Percentiles rank a stretch among this genome's conserved stretches.
phyloP scores from a whole-genome alignment of 1,284 basidiomycete genomes.

The Apiotrichum gamsii region DNA sequence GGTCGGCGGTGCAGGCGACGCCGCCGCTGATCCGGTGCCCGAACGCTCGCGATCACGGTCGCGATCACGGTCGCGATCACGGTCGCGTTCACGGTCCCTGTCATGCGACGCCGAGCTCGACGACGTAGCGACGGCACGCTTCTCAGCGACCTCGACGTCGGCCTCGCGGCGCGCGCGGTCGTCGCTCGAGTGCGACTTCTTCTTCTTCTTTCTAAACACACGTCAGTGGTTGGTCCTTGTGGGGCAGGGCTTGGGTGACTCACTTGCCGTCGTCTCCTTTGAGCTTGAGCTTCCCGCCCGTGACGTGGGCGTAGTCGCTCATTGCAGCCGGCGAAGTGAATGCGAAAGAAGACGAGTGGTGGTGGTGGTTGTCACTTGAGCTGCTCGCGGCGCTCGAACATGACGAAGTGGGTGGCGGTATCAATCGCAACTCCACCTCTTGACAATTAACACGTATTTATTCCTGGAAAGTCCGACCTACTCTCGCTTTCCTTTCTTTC shows the following conservation, averaged over 20 bases:
- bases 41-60: conserved; percentile 3
- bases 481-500: background rate
- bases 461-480: background rate
- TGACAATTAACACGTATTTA: background rate
- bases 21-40: conserved; percentile 4
- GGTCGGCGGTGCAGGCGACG: conserved; percentile 4
- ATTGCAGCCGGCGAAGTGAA: too few species aligned
- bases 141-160: conserved; percentile 44
- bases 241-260: too few species aligned
- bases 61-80: background rate
- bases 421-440: background rate
- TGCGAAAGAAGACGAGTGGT: too few species aligned
- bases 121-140: background rate
- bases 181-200: conserved; percentile 62
- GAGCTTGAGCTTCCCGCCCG: conserved; percentile 82
- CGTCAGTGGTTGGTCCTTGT: background rate
- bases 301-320: conserved; percentile 67
- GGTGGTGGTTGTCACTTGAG: background rate
- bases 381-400: background rate
- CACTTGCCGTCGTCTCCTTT: conserved; percentile 80
- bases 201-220: conserved; percentile 52
- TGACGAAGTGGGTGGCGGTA: background rate
- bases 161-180: conserved; percentile 24
- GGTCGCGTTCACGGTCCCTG: conserved; percentile 49
- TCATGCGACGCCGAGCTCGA: conserved; percentile 21